Percentiles rank a stretch among this genome's conserved stretches.
These are phyloP conservation scores for Phyllosticta citriasiana DNA, from an alignment of 2,329 filamentous ascomycete species.

Conservation along the genomic window DNA sequence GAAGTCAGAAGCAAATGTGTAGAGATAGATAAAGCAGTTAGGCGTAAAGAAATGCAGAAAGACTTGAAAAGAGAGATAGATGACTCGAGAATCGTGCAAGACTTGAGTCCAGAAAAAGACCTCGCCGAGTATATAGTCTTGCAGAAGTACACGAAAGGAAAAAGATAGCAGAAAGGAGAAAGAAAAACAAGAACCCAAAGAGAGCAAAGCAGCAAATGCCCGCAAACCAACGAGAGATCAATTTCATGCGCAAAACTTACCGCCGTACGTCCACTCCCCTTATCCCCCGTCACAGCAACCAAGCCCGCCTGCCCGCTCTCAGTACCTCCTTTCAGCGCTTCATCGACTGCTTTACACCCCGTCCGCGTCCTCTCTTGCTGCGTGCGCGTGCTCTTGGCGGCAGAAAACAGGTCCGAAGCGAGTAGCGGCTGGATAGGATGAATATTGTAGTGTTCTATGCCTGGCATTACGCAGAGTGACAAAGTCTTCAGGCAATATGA, in stretches of 20 bases:
- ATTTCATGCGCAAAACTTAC: constrained; percentile 14
- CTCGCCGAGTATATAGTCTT: too few species aligned
- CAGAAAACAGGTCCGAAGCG: not conserved
- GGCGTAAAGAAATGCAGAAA: not conserved
- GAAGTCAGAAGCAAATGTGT: not conserved
- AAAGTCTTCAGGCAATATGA: too few species aligned
- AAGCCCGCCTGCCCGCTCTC: constrained; percentile 23
- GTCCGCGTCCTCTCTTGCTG: constrained; percentile 13
- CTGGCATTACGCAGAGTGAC: not conserved
- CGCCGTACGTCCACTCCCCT: constrained; percentile 16
- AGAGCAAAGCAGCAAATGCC: not conserved
- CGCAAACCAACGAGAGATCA: not conserved
- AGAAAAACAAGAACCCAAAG: too few species aligned
- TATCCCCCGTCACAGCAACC: constrained; percentile 26
- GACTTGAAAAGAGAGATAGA: not conserved
- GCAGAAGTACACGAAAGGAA: too few species aligned
- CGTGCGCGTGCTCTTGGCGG: not conserved
- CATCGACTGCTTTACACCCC: constrained; percentile 25
- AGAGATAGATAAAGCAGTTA: not conserved
- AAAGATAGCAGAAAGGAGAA: too few species aligned
- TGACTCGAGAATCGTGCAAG: too few species aligned
- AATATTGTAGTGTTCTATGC: not conserved
- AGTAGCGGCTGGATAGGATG: not conserved
- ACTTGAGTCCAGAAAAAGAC: too few species aligned
- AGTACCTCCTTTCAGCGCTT: constrained; percentile 28